phyloP scores from a whole-genome alignment of 2,329 filamentous ascomycete species.

The Rhynchosporium agropyri region DNA sequence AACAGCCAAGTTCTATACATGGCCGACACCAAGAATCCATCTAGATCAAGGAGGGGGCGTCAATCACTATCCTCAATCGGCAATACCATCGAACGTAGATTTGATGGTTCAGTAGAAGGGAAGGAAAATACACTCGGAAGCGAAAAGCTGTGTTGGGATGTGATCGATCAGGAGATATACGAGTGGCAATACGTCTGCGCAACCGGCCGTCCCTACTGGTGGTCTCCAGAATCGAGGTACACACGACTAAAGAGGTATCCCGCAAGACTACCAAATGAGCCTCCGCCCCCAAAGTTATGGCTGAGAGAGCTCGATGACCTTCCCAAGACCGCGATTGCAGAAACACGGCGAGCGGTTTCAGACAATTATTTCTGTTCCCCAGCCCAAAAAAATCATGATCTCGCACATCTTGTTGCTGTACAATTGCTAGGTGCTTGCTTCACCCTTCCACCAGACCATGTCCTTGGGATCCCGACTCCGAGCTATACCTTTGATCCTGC shows the following conservation, averaged over 20 bases:
- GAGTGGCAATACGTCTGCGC: slow-evolving; percentile 41
- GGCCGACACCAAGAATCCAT: slow-evolving; percentile 20
- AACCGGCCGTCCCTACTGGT: slow-evolving; percentile 41
- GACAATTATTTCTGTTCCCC: slow-evolving; percentile 34
- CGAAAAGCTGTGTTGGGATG: slow-evolving; percentile 35
- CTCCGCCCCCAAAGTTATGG: slow-evolving; percentile 23
- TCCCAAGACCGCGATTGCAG: slow-evolving; percentile 21
- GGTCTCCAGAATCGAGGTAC: slow-evolving; percentile 39
- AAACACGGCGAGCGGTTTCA: slow-evolving; percentile 31
- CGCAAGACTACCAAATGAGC: slow-evolving; percentile 16
- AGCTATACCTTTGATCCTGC: slow-evolving; percentile 22
- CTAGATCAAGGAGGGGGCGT: slow-evolving; percentile 16
- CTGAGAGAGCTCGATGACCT: slow-evolving; percentile 23
- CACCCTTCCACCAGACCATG: slow-evolving; percentile 37
- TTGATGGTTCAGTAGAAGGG: slow-evolving; percentile 25
- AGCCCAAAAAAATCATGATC: slow-evolving; percentile 28
- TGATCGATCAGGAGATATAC: slow-evolving; percentile 40
- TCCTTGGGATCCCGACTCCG: slow-evolving; percentile 21
- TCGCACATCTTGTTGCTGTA: slow-evolving; percentile 40
- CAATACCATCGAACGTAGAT: slow-evolving; percentile 26
- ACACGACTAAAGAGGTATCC: slow-evolving; percentile 26
- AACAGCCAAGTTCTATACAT: slow-evolving; percentile 37
- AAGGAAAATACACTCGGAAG: slow-evolving; percentile 3
- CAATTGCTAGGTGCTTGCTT: slow-evolving; percentile 41
- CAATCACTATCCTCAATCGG: slow-evolving; percentile 37